Conservation (phyloP, 2,329 filamentous ascomycete genomes). For the Nemania sp. region DNA sequence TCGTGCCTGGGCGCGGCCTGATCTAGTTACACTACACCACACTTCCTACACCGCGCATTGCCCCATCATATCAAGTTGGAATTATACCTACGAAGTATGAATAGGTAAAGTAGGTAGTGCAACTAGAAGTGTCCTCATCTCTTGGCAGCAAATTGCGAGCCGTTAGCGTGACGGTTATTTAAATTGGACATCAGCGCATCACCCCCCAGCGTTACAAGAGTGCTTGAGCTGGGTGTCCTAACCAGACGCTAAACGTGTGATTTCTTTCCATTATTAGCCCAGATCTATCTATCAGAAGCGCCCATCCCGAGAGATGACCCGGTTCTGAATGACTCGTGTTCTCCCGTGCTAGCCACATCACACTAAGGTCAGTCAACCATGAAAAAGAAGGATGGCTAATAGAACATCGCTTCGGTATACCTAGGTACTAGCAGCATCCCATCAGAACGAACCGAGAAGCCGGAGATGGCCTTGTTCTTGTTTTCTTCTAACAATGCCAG, state of each 20-base stretch:
- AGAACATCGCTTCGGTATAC: slow-evolving; percentile 1
- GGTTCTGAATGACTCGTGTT: background rate
- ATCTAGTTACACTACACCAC: slow-evolving; percentile 24
- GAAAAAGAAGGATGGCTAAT: background rate
- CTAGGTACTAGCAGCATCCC: background rate
- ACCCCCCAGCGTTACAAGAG: background rate
- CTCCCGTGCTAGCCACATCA: background rate
- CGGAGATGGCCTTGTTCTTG: background rate
- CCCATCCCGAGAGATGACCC: background rate
- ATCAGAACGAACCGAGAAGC: slow-evolving; percentile 7
- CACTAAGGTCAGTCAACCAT: background rate
- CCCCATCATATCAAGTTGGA: too few relatives aligned
- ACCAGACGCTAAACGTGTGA: background rate
- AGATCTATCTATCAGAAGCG: background rate
- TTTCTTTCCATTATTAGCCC: slow-evolving; percentile 4
- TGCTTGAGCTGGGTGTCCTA: background rate
- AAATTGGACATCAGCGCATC: slow-evolving; percentile 6
- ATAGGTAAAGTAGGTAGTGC: too few relatives aligned
- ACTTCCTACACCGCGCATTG: background rate
- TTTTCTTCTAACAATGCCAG: slow-evolving; percentile 1
- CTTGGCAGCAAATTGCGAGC: slow-evolving; percentile 16
- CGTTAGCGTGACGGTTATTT: background rate
- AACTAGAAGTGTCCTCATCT: slow-evolving; percentile 2
- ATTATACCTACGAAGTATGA: too few relatives aligned
- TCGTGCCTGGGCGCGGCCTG: slow-evolving; percentile 20